Evolutionary conservation across 2,329 filamentous ascomycete genomes (phyloP).

Genomic region (Hypoxylon sp.): DNA sequence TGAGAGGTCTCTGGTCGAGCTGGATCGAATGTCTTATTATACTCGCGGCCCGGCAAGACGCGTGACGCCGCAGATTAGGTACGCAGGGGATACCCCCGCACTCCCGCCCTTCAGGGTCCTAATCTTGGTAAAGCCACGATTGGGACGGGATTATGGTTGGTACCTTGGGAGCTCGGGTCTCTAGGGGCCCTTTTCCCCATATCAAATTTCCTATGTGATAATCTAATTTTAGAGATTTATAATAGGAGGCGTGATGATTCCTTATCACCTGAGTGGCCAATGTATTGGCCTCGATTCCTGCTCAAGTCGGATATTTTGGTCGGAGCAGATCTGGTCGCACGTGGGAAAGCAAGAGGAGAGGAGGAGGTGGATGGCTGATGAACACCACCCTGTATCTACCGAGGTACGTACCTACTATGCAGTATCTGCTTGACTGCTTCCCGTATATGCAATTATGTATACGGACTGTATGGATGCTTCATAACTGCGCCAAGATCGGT

Average conservation of each 20-base stretch:
- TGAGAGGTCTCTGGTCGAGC: neutral
- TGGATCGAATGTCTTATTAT: neutral
- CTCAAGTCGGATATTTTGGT: too few species aligned
- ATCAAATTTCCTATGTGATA: neutral
- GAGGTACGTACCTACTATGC: neutral
- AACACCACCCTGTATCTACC: too few species aligned
- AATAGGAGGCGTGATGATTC: neutral
- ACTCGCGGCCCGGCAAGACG: neutral
- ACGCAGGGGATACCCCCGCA: neutral
- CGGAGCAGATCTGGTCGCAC: too few species aligned
- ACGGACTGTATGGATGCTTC: neutral
- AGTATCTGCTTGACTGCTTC: too few species aligned
- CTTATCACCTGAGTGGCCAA: too few species aligned
- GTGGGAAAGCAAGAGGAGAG: too few species aligned
- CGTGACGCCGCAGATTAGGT: neutral
- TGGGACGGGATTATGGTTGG: neutral
- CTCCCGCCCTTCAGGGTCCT: too few species aligned
- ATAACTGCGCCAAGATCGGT: neutral
- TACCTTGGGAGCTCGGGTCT: too few species aligned
- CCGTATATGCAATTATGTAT: too few species aligned
- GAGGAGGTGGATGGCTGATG: too few species aligned
- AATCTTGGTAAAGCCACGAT: neutral
- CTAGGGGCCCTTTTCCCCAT: too few species aligned
- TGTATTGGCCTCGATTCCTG: too few species aligned
- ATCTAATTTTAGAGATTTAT: neutral